phyloP scores from a whole-genome alignment of 805 yeast genomes.

The Kodamaea leandrae region DNA sequence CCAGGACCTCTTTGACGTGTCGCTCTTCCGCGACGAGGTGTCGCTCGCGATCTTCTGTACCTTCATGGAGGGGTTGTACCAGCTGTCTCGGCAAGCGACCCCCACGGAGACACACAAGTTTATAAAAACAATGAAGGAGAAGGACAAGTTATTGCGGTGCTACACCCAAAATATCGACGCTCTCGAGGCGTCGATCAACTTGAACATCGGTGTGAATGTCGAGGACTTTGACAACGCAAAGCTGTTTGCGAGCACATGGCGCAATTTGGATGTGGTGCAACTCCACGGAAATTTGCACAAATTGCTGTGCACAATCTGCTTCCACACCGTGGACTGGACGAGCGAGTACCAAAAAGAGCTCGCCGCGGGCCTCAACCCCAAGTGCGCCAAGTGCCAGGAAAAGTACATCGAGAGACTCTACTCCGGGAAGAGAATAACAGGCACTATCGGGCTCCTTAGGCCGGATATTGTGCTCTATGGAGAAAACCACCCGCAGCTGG shows the following conservation, averaged over 20 bases:
- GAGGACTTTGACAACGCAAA: constrained; percentile 24
- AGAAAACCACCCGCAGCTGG: constrained; percentile 88
- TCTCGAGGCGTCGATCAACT: constrained; percentile 63
- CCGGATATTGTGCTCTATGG: constrained; percentile 93
- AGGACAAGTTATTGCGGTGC: constrained; percentile 71
- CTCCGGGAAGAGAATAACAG: constrained; percentile 72
- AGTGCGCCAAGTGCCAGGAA: constrained; percentile 67
- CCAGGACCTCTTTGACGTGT: constrained; percentile 85
- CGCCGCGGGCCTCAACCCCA: constrained; percentile 66
- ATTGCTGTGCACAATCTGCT: constrained; percentile 75
- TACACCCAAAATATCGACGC: constrained; percentile 96
- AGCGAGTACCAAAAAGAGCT: constrained; percentile 45
- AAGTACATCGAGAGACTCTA: constrained; percentile 53
- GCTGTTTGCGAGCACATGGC: constrained; percentile 49
- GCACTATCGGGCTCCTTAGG: constrained; percentile 69
- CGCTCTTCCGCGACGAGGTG: constrained; percentile 66
- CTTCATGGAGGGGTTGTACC: constrained; percentile 80
- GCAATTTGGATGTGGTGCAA: constrained; percentile 73
- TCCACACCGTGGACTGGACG: constrained; percentile 58
- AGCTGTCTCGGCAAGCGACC: constrained; percentile 58
- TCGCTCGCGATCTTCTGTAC: constrained; percentile 76
- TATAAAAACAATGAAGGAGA: constrained; percentile 56
- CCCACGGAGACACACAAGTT: constrained; percentile 87
- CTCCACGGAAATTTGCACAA: constrained; percentile 85
- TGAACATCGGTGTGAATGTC: constrained; percentile 54